Evolutionary conservation across 176 grass and related monocot genomes (phyloP).

Genomic region (Dendrocalamus sinicus): DNA sequence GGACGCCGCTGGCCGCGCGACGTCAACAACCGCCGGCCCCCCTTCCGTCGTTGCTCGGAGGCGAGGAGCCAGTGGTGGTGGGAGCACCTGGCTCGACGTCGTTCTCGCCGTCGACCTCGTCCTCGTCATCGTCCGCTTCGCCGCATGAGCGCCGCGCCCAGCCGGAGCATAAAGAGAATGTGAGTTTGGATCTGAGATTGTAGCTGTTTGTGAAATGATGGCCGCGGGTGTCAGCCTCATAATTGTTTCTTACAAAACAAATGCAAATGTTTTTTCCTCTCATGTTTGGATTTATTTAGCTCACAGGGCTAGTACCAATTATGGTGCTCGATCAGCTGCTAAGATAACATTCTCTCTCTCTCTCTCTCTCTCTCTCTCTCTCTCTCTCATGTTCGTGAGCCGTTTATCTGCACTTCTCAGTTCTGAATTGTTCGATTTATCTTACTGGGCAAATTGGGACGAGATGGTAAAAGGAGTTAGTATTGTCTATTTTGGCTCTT

Average conservation of each 20-base stretch:
- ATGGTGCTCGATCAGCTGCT: slow-evolving; percentile 3
- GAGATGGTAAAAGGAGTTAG: neutral
- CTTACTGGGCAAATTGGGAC: neutral
- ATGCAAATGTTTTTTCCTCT: slow-evolving; percentile 4
- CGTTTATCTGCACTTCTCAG: neutral
- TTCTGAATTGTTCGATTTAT: neutral
- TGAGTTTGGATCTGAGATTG: slow-evolving; percentile 91
- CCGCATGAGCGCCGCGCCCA: slow-evolving; percentile 26
- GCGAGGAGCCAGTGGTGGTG: slow-evolving; percentile 36
- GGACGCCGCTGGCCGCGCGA: slow-evolving; percentile 1
- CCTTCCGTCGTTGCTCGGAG: slow-evolving; percentile 13
- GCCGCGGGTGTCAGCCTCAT: neutral
- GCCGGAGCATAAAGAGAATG: slow-evolving; percentile 54
- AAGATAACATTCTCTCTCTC: too few relatives aligned
- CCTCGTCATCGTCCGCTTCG: slow-evolving; percentile 44
- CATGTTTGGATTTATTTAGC: slow-evolving; percentile 8
- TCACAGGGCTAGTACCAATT: neutral
- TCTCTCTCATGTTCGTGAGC: neutral
- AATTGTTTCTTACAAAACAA: slow-evolving; percentile 41
- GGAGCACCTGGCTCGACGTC: slow-evolving; percentile 30
- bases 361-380: neutral
- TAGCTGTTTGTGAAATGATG: slow-evolving; percentile 49
- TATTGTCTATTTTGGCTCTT: neutral
- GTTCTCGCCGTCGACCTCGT: slow-evolving; percentile 56
- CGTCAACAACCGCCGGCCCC: slow-evolving; percentile 32